These are phyloP conservation scores for Colletotrichum sp. DNA, from an alignment of 2,329 filamentous ascomycete species.

Conservation along the genomic window DNA sequence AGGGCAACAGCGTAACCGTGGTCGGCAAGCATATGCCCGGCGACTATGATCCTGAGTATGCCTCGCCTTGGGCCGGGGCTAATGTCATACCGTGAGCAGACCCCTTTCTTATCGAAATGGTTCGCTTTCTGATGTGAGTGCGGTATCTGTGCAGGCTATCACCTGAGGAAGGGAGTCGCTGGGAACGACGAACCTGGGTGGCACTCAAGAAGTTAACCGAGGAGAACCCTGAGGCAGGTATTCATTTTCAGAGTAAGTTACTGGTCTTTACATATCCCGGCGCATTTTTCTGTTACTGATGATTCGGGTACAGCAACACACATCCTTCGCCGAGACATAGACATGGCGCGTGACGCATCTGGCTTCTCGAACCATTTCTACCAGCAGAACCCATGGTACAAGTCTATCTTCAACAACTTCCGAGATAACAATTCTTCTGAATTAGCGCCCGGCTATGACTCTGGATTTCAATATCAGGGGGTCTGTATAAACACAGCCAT, in stretches of 20 bases:
- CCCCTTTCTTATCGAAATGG: background rate
- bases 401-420: constrained; percentile 73
- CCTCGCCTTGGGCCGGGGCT: constrained; percentile 81
- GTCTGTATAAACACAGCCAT: constrained; percentile 78
- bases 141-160: constrained; percentile 32
- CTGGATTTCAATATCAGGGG: constrained; percentile 65
- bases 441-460: constrained; percentile 62
- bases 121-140: background rate
- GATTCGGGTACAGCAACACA: constrained; percentile 37
- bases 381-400: constrained; percentile 74
- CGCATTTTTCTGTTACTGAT: background rate
- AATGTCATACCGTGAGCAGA: constrained; percentile 69
- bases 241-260: constrained; percentile 69
- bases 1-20: constrained; percentile 43
- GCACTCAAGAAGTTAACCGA: constrained; percentile 58
- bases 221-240: constrained; percentile 72
- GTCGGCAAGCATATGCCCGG: constrained; percentile 81
- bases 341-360: constrained; percentile 59
- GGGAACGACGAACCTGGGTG: constrained; percentile 64
- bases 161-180: constrained; percentile 39
- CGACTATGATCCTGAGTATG: constrained; percentile 84
- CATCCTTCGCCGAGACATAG: constrained; percentile 61
- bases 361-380: constrained; percentile 69
- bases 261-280: constrained; percentile 41
- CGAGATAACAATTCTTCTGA: constrained; percentile 61